Evolutionary conservation across 2,329 filamentous ascomycete species (phyloP).

Genomic region (Aspergillus costaricaensis): DNA sequence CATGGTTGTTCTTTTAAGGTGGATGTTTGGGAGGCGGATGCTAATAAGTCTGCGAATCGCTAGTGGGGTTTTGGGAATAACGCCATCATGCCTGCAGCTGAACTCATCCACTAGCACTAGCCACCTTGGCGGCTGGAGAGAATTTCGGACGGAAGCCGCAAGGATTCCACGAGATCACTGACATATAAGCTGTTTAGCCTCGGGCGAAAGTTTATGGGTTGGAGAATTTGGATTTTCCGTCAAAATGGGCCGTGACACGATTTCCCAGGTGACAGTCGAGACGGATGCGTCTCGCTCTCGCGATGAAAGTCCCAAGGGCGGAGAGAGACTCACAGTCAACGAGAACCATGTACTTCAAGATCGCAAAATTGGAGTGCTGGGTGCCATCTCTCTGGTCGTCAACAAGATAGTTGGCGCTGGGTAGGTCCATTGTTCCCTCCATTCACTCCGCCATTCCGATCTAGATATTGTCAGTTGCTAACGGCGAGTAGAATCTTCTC

Average conservation of each 20-base stretch:
- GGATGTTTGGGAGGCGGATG: neutral
- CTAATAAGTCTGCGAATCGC: neutral
- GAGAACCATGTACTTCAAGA: constrained; percentile 25
- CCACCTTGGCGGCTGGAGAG: neutral
- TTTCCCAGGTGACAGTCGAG: neutral
- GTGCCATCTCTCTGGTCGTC: constrained; percentile 23
- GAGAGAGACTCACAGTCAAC: neutral
- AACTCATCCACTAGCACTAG: neutral
- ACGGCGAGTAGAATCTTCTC: constrained; percentile 45
- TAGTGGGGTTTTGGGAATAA: neutral
- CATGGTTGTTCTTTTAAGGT: neutral
- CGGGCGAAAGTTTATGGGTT: neutral
- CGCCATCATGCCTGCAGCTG: constrained; percentile 2
- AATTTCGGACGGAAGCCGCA: neutral
- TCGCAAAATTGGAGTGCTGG: constrained; percentile 22
- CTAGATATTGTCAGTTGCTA: neutral
- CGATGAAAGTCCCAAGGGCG: neutral
- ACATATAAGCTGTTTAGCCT: neutral
- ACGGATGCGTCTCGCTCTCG: neutral
- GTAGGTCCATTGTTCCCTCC: neutral
- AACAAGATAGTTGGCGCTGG: constrained; percentile 27
- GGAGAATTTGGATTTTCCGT: neutral
- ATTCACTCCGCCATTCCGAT: no score
- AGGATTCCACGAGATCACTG: neutral
- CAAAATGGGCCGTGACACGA: neutral